Conservation (phyloP, 768 basidiomycete species). For the Boletus insuetus region DNA sequence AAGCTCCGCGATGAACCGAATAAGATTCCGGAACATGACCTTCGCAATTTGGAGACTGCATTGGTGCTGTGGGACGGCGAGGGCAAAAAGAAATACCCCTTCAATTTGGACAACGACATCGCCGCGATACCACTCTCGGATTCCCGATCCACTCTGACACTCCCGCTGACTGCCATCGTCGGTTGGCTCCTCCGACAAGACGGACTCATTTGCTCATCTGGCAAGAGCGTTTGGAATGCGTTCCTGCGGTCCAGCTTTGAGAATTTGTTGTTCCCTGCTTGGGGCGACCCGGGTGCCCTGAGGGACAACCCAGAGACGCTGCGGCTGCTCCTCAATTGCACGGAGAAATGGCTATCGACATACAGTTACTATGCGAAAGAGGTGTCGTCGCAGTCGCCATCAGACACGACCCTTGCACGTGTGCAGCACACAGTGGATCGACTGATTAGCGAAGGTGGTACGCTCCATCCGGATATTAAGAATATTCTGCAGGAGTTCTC, state of each 20-base stretch:
- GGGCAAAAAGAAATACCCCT: background rate
- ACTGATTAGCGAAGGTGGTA: too few species aligned
- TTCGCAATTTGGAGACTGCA: conserved; percentile 1
- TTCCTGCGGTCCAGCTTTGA: background rate
- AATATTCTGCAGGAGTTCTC: too few species aligned
- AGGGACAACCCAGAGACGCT: conserved; percentile 5
- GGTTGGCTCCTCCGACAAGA: too few species aligned
- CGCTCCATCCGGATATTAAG: too few species aligned
- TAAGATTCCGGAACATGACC: conserved; percentile 4
- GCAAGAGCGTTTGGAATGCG: background rate
- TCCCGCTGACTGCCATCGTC: background rate
- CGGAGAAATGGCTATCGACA: too few species aligned
- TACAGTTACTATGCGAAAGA: too few species aligned
- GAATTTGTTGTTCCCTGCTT: background rate
- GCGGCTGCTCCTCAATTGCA: background rate
- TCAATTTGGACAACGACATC: background rate
- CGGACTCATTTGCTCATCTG: background rate
- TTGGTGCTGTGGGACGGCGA: background rate
- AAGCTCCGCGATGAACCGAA: background rate
- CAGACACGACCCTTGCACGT: too few species aligned
- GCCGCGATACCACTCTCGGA: background rate
- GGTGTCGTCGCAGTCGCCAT: too few species aligned
- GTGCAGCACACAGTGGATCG: too few species aligned
- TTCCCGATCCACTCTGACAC: background rate
- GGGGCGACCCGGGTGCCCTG: background rate